Percentiles rank a stretch among this genome's conserved stretches.
Conservation (phyloP, 2,329 filamentous ascomycete species). For the Arthrobotrys iridis region DNA sequence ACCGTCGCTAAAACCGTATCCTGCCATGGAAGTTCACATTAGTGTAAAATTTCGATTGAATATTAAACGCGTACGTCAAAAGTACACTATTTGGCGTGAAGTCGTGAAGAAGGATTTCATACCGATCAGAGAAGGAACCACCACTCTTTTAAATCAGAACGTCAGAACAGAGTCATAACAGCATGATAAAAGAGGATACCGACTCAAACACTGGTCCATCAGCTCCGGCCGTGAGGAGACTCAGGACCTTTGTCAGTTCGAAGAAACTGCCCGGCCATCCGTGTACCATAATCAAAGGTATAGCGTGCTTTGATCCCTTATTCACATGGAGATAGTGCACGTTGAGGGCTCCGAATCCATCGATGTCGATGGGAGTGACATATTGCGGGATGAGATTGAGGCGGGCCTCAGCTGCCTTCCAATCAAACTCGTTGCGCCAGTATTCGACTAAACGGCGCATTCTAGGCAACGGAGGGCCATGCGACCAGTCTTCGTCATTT, state of each 20-base stretch:
- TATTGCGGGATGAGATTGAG: constrained; percentile 72
- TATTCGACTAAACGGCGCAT: constrained; percentile 60
- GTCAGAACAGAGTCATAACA: background rate
- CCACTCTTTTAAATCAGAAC: constrained; percentile 1
- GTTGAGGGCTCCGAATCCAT: constrained; percentile 70
- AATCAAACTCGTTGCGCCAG: constrained; percentile 68
- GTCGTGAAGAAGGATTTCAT: background rate
- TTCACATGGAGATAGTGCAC: constrained; percentile 73
- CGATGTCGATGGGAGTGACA: constrained; percentile 66
- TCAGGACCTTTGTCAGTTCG: constrained; percentile 73
- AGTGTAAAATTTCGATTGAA: background rate
- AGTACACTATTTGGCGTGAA: too few relatives aligned
- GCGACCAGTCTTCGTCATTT: constrained; percentile 30
- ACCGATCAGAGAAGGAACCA: constrained; percentile 46
- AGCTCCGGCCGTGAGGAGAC: constrained; percentile 51
- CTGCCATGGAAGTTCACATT: too few relatives aligned
- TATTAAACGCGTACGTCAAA: background rate
- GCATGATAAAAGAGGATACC: background rate
- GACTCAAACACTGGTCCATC: constrained; percentile 33
- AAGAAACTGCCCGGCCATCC: constrained; percentile 77
- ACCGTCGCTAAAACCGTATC: constrained; percentile 44
- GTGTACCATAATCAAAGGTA: constrained; percentile 75
- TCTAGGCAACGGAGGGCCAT: constrained; percentile 56
- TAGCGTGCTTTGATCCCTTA: constrained; percentile 66
- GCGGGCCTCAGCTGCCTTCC: constrained; percentile 69